These are phyloP conservation scores for Coemansia sp. DNA, from an alignment of 192 early-diverging fungal species.

Conservation along the genomic window DNA sequence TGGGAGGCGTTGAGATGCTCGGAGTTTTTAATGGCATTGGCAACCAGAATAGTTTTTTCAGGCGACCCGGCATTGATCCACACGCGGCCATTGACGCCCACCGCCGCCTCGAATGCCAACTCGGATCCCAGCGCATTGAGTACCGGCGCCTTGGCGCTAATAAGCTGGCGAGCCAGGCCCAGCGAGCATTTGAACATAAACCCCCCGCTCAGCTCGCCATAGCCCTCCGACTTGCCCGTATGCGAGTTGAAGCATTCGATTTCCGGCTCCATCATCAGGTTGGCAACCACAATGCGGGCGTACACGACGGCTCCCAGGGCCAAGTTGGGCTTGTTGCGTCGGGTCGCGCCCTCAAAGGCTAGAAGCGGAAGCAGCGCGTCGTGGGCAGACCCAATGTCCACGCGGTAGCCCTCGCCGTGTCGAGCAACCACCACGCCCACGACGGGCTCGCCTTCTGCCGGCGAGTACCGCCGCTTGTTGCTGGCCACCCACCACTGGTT, in stretches of 20 bases:
- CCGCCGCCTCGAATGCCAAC: slow-evolving; percentile 82
- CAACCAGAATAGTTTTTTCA: slow-evolving; percentile 62
- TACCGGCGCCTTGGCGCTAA: slow-evolving; percentile 69
- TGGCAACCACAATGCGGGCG: slow-evolving; percentile 78
- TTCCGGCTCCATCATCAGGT: slow-evolving; percentile 97
- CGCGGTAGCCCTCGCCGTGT: slow-evolving; percentile 73
- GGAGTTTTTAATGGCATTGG: slow-evolving; percentile 70
- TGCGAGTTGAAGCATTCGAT: slow-evolving; percentile 84
- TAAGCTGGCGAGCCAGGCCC: slow-evolving; percentile 60
- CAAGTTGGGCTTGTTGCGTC: slow-evolving; percentile 84
- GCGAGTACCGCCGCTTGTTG: slow-evolving; percentile 86
- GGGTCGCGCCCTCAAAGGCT: slow-evolving; percentile 94
- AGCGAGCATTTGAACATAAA: slow-evolving; percentile 81
- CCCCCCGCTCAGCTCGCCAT: slow-evolving; percentile 82
- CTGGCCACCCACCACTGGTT: slow-evolving; percentile 79
- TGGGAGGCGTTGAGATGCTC: slow-evolving; percentile 64
- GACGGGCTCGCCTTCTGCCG: slow-evolving; percentile 81
- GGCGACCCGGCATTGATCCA: slow-evolving; percentile 78
- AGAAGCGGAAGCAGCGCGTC: slow-evolving; percentile 71
- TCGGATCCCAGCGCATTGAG: slow-evolving; percentile 66
- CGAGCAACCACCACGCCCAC: slow-evolving; percentile 74
- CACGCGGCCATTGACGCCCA: slow-evolving; percentile 92
- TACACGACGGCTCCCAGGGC: slow-evolving; percentile 78
- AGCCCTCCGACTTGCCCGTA: slow-evolving; percentile 82
- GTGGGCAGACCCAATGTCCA: slow-evolving; percentile 95